Evolutionary conservation across 2,329 filamentous ascomycete species (phyloP).

Genomic region (Apiospora phragmitis): DNA sequence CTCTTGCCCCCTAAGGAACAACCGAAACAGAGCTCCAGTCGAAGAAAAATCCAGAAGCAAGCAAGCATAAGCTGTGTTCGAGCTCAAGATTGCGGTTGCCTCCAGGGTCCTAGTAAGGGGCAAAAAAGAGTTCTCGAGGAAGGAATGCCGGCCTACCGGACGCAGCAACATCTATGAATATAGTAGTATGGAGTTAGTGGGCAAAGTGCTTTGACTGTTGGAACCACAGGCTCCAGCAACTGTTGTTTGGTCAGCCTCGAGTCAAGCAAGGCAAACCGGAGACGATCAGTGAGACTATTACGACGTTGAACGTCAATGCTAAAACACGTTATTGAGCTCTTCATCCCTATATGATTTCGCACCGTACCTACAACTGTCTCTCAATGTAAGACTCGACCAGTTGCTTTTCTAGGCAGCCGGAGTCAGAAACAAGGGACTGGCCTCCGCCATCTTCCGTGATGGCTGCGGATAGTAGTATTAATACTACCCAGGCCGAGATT

Average conservation of each 20-base stretch:
- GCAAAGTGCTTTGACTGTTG: not conserved
- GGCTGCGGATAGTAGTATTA: not conserved
- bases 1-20: not conserved
- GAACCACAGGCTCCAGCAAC: not conserved
- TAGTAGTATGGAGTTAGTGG: not conserved
- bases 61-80: not conserved
- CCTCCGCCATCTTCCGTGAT: not conserved
- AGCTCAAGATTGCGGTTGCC: not conserved
- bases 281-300: slow-evolving; percentile 1
- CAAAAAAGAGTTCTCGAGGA: not conserved
- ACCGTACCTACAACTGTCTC: not conserved
- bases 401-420: not conserved
- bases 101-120: not conserved
- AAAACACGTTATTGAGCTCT: not conserved
- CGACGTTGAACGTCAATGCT: slow-evolving; percentile 2
- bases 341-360: not conserved
- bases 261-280: not conserved
- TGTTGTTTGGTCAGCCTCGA: slow-evolving; percentile 3
- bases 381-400: not conserved
- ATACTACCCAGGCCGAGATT: not conserved
- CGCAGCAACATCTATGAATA: not conserved
- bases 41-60: not conserved
- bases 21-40: slow-evolving; percentile 1
- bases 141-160: not conserved
- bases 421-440: not conserved